Percentiles rank a stretch among this genome's conserved stretches.
phyloP scores from a whole-genome alignment of 2,329 filamentous ascomycete genomes.

The Coniella lustricola region DNA sequence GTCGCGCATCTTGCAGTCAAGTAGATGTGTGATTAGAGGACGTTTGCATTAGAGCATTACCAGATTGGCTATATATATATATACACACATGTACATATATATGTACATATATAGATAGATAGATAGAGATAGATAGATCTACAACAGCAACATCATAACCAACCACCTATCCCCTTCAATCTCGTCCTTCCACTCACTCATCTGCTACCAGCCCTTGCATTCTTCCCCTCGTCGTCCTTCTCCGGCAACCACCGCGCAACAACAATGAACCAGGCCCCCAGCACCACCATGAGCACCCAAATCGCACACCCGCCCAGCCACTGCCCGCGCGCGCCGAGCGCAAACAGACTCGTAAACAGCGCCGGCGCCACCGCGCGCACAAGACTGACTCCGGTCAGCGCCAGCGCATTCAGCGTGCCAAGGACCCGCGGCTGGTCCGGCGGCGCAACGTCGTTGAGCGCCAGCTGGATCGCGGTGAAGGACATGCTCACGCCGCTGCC shows the following conservation, averaged over 20 bases:
- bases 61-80: no score
- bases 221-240: conserved; percentile 22
- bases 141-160: no score
- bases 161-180: no score
- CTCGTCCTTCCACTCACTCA: background rate
- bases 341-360: conserved; percentile 60
- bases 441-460: conserved; percentile 67
- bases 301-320: conserved; percentile 58
- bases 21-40: no score
- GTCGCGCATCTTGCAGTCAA: no score
- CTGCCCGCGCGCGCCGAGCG: conserved; percentile 55
- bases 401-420: conserved; percentile 65
- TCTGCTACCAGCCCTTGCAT: background rate
- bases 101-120: no score
- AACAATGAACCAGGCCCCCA: conserved; percentile 28
- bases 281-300: conserved; percentile 50
- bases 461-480: conserved; percentile 65
- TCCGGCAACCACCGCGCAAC: conserved; percentile 30
- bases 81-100: no score
- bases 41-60: no score
- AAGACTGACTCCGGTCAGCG: conserved; percentile 53
- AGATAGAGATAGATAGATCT: no score
- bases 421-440: conserved; percentile 45
- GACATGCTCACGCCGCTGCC: conserved; percentile 61
- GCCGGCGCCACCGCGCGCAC: conserved; percentile 62